Conservation (phyloP, 768 basidiomycete genomes). For the Suillus clintonianus region DNA sequence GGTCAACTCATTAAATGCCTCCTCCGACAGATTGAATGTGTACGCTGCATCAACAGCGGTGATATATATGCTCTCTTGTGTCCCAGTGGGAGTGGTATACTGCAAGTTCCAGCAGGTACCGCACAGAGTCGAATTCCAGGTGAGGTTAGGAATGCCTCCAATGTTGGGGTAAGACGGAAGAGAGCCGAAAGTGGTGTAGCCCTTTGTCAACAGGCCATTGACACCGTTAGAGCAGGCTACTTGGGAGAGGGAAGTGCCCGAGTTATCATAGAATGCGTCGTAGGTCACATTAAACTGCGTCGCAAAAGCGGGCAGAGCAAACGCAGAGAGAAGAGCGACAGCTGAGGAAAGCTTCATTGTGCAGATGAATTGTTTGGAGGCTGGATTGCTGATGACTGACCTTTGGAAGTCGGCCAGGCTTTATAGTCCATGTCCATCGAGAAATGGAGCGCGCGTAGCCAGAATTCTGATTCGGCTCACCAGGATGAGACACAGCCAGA, state of each 20-base stretch:
- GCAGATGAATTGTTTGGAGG: conserved; percentile 20
- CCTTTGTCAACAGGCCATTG: conserved; percentile 32
- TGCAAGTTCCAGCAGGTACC: conserved; percentile 63
- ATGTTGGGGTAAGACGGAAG: conserved; percentile 35
- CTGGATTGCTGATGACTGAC: neutral
- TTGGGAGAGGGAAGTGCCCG: conserved; percentile 22
- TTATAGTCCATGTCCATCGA: neutral
- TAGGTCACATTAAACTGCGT: conserved; percentile 27
- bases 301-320: conserved; percentile 19
- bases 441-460: neutral
- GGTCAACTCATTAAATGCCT: conserved; percentile 37
- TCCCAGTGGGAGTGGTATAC: conserved; percentile 37
- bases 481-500: neutral
- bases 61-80: conserved; percentile 43
- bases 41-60: conserved; percentile 53
- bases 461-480: too few relatives aligned
- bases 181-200: conserved; percentile 32
- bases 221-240: conserved; percentile 38
- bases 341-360: conserved; percentile 31
- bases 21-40: conserved; percentile 40
- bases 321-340: conserved; percentile 11
- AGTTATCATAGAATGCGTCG: conserved; percentile 35
- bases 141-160: conserved; percentile 24
- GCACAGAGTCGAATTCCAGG: conserved; percentile 52
- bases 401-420: neutral